phyloP scores from a whole-genome alignment of 2,329 filamentous ascomycete genomes.

The Pseudocercospora fuligena region DNA sequence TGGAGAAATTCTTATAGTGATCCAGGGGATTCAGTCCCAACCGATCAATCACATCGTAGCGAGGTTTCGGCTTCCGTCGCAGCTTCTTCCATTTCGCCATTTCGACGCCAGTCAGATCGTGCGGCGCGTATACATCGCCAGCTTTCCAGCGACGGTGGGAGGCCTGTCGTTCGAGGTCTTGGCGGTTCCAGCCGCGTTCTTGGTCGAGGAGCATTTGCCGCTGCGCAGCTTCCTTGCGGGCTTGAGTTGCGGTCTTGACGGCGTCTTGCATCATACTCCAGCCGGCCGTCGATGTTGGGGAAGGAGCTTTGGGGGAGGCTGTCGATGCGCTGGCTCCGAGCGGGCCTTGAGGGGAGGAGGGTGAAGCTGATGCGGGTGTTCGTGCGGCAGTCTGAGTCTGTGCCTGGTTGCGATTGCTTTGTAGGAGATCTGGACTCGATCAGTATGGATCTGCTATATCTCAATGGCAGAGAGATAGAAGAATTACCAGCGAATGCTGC shows the following conservation, averaged over 20 bases:
- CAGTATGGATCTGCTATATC: not conserved
- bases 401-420: not conserved
- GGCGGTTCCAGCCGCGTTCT: conserved; percentile 38
- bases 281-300: not conserved
- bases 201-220: conserved; percentile 25
- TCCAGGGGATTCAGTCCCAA: conserved; percentile 79
- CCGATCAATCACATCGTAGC: conserved; percentile 74
- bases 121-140: conserved; percentile 89
- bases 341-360: not conserved
- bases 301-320: not conserved
- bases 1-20: conserved; percentile 93
- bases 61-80: conserved; percentile 53
- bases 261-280: conserved; percentile 12
- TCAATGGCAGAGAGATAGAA: not conserved
- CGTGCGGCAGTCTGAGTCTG: not conserved
- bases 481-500: conserved; percentile 33
- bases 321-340: not conserved
- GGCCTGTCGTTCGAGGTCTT: conserved; percentile 66
- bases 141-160: conserved; percentile 68
- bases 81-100: conserved; percentile 77
- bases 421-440: not conserved
- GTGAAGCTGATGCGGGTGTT: not conserved
- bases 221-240: conserved; percentile 10
- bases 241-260: conserved; percentile 5
- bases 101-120: conserved; percentile 79